A percentile compares a stretch with the other conserved stretches of the same genome.
These are phyloP conservation scores for Berkeleyomyces rouxiae DNA, from an alignment of 2,329 filamentous ascomycete species.

Conservation along the genomic window DNA sequence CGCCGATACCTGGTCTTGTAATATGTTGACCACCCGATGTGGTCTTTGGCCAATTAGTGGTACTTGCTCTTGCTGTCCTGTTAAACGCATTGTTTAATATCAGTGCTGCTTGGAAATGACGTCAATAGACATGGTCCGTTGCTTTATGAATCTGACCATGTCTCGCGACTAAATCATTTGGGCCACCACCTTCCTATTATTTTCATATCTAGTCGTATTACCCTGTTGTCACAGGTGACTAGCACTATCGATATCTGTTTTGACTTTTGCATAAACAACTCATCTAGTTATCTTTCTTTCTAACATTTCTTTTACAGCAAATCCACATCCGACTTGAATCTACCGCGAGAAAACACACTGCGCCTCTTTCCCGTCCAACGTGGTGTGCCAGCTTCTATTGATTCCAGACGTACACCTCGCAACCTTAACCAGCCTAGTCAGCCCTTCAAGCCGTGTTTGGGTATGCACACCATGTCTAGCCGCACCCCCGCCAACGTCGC, in stretches of 20 bases:
- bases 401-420: slow-evolving; percentile 1
- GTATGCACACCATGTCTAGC: slow-evolving; percentile 1
- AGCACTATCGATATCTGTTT: not conserved
- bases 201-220: not conserved
- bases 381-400: not conserved
- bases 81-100: too few relatives aligned
- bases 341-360: not conserved
- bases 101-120: not conserved
- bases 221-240: not conserved
- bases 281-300: not conserved
- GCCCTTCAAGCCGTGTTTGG: not conserved
- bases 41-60: not conserved
- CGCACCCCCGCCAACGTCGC: not conserved
- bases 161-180: not conserved
- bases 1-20: too few relatives aligned
- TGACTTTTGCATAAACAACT: not conserved
- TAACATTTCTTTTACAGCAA: not conserved
- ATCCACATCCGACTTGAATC: not conserved
- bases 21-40: too few relatives aligned
- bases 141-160: not conserved
- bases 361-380: not conserved
- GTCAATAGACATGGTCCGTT: not conserved
- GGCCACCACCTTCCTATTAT: not conserved
- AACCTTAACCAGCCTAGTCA: slow-evolving; percentile 1
- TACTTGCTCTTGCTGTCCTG: not conserved